Conservation (phyloP, 352 stramenopile species). For the Phytophthora pisi region DNA sequence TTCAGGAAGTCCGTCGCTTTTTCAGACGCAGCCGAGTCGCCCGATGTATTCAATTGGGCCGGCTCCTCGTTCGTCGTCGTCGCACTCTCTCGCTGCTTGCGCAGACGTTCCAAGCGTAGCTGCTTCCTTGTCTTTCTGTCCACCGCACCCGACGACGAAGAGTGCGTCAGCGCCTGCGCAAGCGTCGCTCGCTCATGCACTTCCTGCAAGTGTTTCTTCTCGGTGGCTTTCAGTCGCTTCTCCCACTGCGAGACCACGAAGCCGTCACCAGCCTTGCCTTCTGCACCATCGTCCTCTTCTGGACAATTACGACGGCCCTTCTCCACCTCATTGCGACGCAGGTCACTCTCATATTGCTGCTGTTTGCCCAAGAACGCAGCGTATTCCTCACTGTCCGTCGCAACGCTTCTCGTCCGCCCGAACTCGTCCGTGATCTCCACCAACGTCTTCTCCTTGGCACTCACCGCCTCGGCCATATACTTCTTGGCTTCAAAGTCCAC, state of each 20-base stretch:
- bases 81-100: constrained; percentile 39
- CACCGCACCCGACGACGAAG: constrained; percentile 16
- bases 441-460: constrained; percentile 9
- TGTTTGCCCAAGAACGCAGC: constrained; percentile 29
- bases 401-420: constrained; percentile 54
- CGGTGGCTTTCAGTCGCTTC: constrained; percentile 60
- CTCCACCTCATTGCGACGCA: neutral
- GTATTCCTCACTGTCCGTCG: constrained; percentile 45
- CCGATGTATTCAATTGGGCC: constrained; percentile 5
- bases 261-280: constrained; percentile 22
- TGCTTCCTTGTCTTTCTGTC: constrained; percentile 69
- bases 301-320: neutral
- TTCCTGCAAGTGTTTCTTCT: constrained; percentile 72
- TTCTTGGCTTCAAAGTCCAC: constrained; percentile 78
- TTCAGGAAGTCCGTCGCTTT: constrained; percentile 71
- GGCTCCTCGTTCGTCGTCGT: neutral
- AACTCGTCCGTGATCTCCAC: constrained; percentile 61
- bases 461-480: neutral
- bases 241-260: constrained; percentile 88
- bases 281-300: constrained; percentile 9
- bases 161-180: constrained; percentile 44
- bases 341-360: constrained; percentile 3
- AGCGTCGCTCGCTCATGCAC: constrained; percentile 60
- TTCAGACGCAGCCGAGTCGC: constrained; percentile 41
- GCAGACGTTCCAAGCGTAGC: constrained; percentile 63